Base-by-base conservation (phyloP, 208 protist genomes). In the Porcisia hertigi region DNA sequence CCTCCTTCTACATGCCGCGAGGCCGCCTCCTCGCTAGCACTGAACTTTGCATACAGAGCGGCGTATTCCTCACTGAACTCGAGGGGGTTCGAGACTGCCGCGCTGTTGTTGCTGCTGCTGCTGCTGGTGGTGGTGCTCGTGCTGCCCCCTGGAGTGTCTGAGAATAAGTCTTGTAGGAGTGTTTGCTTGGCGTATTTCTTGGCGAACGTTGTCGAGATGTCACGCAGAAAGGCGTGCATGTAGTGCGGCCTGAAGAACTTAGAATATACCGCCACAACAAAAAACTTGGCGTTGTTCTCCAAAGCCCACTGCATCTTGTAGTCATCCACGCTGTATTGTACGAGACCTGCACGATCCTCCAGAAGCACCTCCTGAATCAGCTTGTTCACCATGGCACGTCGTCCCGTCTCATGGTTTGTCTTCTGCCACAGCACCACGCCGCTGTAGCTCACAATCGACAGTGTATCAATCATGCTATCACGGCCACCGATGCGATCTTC, bases 341-440 rank as follows among this genome's bases (percentile, higher is more conserved):
- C 83, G 69, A 92, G 85, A 30, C 94, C 89, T 14, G 89, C 88
- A 54, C 97, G 93, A 66, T 98, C 95, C 80, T 99, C 96, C 52
- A 99, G 84, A 36, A 99, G 82, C 20, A 99, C 94, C 6, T 93
- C 96, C 62, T 94, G 84, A 71, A 99, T 97, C 30, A 99, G 80
- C 36, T 81, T 78, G 79, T 99, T 98, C 23, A 99, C 86, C 63
- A 97, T 92, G 14, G 84, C 84, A 11, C 96, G 94, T 9, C 90
- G 86, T 12, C 93, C 73, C 30, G 79, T 73, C 43, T 79, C 76
- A 60, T 91, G 86, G 12, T 76, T 81, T 62, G 78, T 94, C 14
- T 86, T 79, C 67, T 92, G 88, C 94, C 94, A 99, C 12, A 99
- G 81, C 53, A 99, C 97, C 34, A 97, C 76, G 23, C 98, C 98